Percentiles rank a stretch among this genome's conserved stretches.
phyloP scores from a whole-genome alignment of 1,139 yeast species.

The Candida anutae region DNA sequence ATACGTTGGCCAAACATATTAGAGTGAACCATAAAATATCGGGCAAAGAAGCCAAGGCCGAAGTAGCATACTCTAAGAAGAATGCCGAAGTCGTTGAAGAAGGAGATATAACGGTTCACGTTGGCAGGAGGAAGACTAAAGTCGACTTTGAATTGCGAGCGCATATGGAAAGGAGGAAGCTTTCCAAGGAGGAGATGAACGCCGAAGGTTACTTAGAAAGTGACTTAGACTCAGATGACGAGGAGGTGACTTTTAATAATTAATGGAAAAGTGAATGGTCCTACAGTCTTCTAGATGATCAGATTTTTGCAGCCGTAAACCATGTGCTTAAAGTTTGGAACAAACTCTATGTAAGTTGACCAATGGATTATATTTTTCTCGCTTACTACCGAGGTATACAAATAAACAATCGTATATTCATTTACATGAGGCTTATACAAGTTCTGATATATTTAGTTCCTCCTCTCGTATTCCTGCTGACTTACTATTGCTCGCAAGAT shows the following conservation, averaged over 20 bases:
- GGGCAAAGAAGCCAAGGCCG: conserved; percentile 57
- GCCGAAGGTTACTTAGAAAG: conserved; percentile 10
- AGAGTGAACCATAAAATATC: conserved; percentile 78
- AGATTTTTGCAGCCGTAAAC: too few relatives aligned
- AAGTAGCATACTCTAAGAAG: conserved; percentile 41
- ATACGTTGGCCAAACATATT: conserved; percentile 89
- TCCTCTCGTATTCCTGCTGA: conserved; percentile 54
- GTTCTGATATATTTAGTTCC: too few relatives aligned
- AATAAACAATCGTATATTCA: too few relatives aligned
- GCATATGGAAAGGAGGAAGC: conserved; percentile 35
- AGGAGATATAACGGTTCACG: conserved; percentile 40
- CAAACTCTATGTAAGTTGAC: too few relatives aligned
- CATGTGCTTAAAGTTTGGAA: too few relatives aligned
- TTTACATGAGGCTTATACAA: too few relatives aligned
- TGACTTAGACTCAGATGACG: conserved; percentile 21
- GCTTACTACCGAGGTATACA: too few relatives aligned
- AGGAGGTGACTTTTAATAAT: conserved; percentile 12
- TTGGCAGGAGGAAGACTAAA: conserved; percentile 41
- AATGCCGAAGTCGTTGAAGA: conserved; percentile 41
- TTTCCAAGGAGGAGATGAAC: conserved; percentile 14
- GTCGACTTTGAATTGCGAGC: conserved; percentile 43
- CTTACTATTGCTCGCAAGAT: conserved; percentile 52
- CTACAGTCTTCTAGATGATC: too few relatives aligned
- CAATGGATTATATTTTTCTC: too few relatives aligned
- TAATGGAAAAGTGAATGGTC: too few relatives aligned